Percentiles rank a stretch among this genome's conserved stretches.
phyloP scores from a whole-genome alignment of 495 filamentous ascomycete genomes.

The Neurospora sp. region DNA sequence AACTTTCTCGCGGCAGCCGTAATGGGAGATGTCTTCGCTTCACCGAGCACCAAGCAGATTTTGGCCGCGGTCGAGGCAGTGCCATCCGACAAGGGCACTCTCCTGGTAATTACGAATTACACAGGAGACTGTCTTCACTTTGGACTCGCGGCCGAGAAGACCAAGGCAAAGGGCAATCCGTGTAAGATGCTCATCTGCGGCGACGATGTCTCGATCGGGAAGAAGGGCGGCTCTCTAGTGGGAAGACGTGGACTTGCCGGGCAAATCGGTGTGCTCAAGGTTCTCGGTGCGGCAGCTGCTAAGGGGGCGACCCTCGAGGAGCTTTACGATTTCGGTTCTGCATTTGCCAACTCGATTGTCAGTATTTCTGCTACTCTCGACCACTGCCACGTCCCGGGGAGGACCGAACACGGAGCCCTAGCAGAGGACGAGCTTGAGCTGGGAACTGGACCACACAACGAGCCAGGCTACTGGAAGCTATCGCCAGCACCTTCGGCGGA shows the following conservation, averaged over 20 bases:
- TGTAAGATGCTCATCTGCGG: slow-evolving; percentile 49
- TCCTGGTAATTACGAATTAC: slow-evolving; percentile 57
- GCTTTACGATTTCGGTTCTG: slow-evolving; percentile 45
- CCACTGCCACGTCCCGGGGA: slow-evolving; percentile 54
- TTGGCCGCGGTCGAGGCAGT: slow-evolving; percentile 46
- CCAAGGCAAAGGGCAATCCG: slow-evolving; percentile 41
- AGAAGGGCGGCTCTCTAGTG: slow-evolving; percentile 41
- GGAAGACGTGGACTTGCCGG: slow-evolving; percentile 50
- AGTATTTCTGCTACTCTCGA: slow-evolving; percentile 52
- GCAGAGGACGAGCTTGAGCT: slow-evolving; percentile 40
- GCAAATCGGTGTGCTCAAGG: slow-evolving; percentile 34
- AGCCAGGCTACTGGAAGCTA: slow-evolving; percentile 47
- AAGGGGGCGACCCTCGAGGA: slow-evolving; percentile 42
- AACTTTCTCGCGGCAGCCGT: slow-evolving; percentile 52
- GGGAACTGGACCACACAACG: slow-evolving; percentile 54
- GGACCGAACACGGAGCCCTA: slow-evolving; percentile 43
- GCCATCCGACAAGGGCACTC: slow-evolving; percentile 45
- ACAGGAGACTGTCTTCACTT: slow-evolving; percentile 59
- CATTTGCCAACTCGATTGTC: slow-evolving; percentile 44
- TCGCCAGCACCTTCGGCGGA: slow-evolving; percentile 43
- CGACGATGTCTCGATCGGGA: slow-evolving; percentile 52
- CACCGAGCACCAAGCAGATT: slow-evolving; percentile 52
- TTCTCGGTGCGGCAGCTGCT: slow-evolving; percentile 29
- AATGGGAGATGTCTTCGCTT: slow-evolving; percentile 52
- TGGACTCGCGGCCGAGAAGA: slow-evolving; percentile 52